These are phyloP conservation scores for Mycena haematopus DNA, from an alignment of 768 basidiomycete species.

Conservation along the genomic window DNA sequence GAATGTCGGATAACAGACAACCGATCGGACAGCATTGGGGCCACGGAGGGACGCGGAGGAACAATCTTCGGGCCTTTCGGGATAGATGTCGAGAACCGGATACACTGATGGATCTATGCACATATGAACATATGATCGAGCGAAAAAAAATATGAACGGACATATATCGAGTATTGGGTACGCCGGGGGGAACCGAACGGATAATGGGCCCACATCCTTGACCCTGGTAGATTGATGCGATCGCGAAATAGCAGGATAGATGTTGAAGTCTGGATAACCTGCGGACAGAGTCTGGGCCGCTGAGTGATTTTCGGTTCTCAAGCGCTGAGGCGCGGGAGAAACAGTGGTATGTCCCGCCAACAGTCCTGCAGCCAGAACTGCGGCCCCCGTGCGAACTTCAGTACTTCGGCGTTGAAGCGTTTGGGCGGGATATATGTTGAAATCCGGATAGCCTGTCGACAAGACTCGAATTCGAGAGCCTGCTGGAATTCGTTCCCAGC, in stretches of 20 bases:
- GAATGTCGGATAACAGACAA: slow-evolving; percentile 33
- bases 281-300: background rate
- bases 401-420: background rate
- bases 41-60: background rate
- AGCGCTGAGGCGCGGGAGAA: background rate
- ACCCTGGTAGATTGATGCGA: slow-evolving; percentile 1
- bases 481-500: background rate
- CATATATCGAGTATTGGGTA: slow-evolving; percentile 37
- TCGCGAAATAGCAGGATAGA: slow-evolving; percentile 39
- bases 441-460: slow-evolving; percentile 41
- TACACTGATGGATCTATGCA: slow-evolving; percentile 15
- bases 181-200: slow-evolving; percentile 19
- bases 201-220: background rate
- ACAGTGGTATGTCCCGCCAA: slow-evolving; percentile 39
- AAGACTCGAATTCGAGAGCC: background rate
- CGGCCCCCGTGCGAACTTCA: background rate
- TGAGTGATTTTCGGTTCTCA: background rate
- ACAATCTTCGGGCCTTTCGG: slow-evolving; percentile 10
- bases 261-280: slow-evolving; percentile 44
- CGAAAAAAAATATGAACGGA: slow-evolving; percentile 5
- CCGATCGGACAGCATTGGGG: slow-evolving; percentile 1
- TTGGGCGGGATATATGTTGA: slow-evolving; percentile 43
- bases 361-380: background rate
- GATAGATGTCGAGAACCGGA: slow-evolving; percentile 23
- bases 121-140: background rate